Conservation (phyloP, 371 early-diverging fungal genomes). For the Cokeromyces recurvatus region DNA sequence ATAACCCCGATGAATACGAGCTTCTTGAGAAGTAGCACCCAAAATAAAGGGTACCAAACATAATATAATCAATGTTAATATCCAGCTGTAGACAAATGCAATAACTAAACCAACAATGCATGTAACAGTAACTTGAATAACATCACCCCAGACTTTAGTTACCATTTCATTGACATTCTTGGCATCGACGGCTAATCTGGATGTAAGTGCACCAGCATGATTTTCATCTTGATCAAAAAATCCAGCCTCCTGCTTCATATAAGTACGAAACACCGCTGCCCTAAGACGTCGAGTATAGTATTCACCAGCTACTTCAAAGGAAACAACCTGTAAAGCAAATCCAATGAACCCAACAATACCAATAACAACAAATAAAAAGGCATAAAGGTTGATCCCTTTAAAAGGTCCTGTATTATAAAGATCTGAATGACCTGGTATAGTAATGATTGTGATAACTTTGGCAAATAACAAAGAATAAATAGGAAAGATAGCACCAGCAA, state of each 20-base stretch:
- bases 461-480: constrained; percentile 16
- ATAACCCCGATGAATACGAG: constrained; percentile 28
- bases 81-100: constrained; percentile 43
- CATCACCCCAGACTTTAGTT: constrained; percentile 55
- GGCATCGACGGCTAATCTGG: constrained; percentile 79
- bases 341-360: constrained; percentile 46
- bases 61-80: constrained; percentile 44
- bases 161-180: constrained; percentile 57
- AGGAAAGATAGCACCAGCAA: constrained; percentile 53
- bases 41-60: constrained; percentile 38
- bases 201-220: constrained; percentile 71
- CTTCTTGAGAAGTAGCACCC: constrained; percentile 27
- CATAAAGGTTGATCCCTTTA: constrained; percentile 61
- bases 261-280: constrained; percentile 42
- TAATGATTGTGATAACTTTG: constrained; percentile 3
- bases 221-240: constrained; percentile 82
- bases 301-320: constrained; percentile 49
- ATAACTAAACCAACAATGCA: constrained; percentile 20
- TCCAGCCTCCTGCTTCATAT: constrained; percentile 75
- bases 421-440: constrained; percentile 12
- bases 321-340: constrained; percentile 18
- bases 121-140: constrained; percentile 43
- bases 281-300: constrained; percentile 56
- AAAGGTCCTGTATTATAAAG: constrained; percentile 27
- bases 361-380: constrained; percentile 65